Evolutionary conservation across 2,329 filamentous ascomycete genomes (phyloP), one percentile per base, ranked within the genome.

Genomic region (Zymoseptoria passerinii): DNA sequence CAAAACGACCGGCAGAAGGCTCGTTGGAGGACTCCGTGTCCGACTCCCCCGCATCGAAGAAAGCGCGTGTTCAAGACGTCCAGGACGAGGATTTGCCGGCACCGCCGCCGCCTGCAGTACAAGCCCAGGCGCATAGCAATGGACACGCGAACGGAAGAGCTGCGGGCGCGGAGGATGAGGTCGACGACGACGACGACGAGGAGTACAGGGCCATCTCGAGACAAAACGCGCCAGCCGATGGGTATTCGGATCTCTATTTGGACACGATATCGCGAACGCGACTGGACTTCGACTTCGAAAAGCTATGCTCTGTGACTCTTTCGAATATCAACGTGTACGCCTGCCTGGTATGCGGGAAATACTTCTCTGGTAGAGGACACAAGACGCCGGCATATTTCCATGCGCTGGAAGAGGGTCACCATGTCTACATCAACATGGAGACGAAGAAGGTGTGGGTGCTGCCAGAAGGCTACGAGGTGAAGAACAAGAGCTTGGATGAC

Each of bases 311-410:
- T 23, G 82, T 99, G 65, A 95, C 90, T 35, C 82, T 99, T 7
- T 96, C 92, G 53, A 97, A 97, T 73, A 96, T 97, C 77, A 99
- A 99, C 72, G 92, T 99, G 50, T 99, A 99, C 73, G 94, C 94
- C 8, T 99, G 94, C 70, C 83, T 99, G 9, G 89, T 97, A 1
- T 99, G 94, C 73, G 94, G 94, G n/a, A 92, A 90, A 73, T 99
- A 99, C 78, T 99, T 88, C 73, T 91, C 96, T 74, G 94, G 94
- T 55, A 84, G 94, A 67, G 94, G 94, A 0, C 88, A 89, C 16
- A 95, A 94, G 71, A 96, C 92, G 55, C 89, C 96, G 75, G 94
- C 94, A 67, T 99, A 99, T 76, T 96, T 96, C 73, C 94, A 99
- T 78, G 89, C 92, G 59, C 85, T 99, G 61, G 92, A 99, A 69